These are phyloP conservation scores for Flaveria linearis DNA, from an alignment of 129 eudicot genomes.

Conservation along the genomic window DNA sequence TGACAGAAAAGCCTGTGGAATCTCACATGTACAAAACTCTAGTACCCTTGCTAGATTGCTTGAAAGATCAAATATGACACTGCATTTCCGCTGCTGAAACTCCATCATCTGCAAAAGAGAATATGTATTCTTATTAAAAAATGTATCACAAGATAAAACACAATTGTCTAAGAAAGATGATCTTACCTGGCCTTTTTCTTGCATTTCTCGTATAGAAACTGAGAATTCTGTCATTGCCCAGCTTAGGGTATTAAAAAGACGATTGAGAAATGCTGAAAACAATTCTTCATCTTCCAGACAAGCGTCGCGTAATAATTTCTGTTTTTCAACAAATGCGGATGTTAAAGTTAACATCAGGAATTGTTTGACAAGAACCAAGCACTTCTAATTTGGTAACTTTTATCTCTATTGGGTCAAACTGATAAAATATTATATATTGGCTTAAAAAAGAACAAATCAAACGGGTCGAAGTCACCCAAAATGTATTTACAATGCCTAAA, in stretches of 20 bases:
- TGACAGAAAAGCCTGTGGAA: conserved; percentile 82
- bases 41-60: conserved; percentile 94
- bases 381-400: neutral
- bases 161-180: conserved; percentile 1
- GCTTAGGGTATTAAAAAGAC: conserved; percentile 85
- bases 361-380: conserved; percentile 9
- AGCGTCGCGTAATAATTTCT: conserved; percentile 85
- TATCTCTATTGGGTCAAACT: neutral
- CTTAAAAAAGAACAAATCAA: neutral
- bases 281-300: conserved; percentile 76
- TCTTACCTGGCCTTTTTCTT: conserved; percentile 80
- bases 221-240: conserved; percentile 99
- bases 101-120: conserved; percentile 60
- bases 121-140: neutral
- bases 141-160: conserved; percentile 7
- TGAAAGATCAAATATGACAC: conserved; percentile 86
- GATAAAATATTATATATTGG: neutral
- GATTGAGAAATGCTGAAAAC: conserved; percentile 81
- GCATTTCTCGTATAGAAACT: conserved; percentile 90
- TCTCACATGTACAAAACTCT: conserved; percentile 83
- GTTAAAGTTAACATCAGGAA: neutral
- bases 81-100: conserved; percentile 82
- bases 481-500: neutral
- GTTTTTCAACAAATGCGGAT: conserved; percentile 20
- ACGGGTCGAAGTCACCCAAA: neutral